These are phyloP conservation scores for Botryobasidium botryosum DNA, from an alignment of 768 basidiomycete species.

Conservation along the genomic window DNA sequence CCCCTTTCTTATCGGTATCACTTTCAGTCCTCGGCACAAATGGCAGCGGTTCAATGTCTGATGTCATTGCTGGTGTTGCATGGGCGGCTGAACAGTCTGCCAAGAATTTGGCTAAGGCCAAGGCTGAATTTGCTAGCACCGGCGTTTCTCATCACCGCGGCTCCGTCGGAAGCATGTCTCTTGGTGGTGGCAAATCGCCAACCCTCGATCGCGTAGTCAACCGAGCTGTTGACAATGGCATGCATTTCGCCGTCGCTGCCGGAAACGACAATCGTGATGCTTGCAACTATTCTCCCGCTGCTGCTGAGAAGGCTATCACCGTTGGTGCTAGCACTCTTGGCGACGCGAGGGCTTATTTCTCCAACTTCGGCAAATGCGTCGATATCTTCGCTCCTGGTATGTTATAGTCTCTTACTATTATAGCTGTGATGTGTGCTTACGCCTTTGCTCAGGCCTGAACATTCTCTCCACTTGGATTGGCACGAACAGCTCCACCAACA, in stretches of 20 bases:
- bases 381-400: constrained; percentile 79
- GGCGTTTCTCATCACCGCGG: constrained; percentile 81
- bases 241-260: constrained; percentile 96
- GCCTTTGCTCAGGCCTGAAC: constrained; percentile 40
- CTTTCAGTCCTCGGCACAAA: constrained; percentile 59
- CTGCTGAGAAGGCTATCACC: constrained; percentile 75
- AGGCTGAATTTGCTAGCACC: constrained; percentile 47
- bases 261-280: constrained; percentile 33
- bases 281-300: constrained; percentile 86
- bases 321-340: constrained; percentile 79
- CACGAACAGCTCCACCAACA: constrained; percentile 39
- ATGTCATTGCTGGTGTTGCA: constrained; percentile 75
- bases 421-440: background rate
- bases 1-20: constrained; percentile 19
- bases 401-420: constrained; percentile 11
- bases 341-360: constrained; percentile 80
- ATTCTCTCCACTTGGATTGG: constrained; percentile 80
- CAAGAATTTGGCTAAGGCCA: constrained; percentile 40
- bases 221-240: constrained; percentile 59
- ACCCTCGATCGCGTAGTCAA: constrained; percentile 77
- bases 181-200: constrained; percentile 85
- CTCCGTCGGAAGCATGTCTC: constrained; percentile 92
- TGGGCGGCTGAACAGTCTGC: constrained; percentile 45
- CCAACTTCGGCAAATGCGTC: constrained; percentile 81
- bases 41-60: constrained; percentile 87